Base-by-base conservation (phyloP, 2,329 filamentous ascomycete species). In the Clarireedia paspali region DNA sequence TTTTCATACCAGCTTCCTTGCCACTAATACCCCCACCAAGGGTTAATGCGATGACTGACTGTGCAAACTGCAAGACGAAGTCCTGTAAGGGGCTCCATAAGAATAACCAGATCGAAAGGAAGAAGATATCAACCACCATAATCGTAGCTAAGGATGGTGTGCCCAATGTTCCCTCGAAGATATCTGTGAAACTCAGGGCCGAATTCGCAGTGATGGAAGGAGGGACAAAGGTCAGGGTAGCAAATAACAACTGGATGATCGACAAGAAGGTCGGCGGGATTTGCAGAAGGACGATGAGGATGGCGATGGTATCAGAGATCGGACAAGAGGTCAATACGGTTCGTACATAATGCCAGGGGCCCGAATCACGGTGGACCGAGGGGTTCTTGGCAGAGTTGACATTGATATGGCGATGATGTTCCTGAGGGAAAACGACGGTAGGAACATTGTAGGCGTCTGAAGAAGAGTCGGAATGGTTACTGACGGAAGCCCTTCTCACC, bases 231-330 rank as follows among this genome's bases (percentile, higher is more conserved):
- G 91, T 96, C 69, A 96, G 81, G 62, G 91, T 86, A 63, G 92
- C 91, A 73, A 96, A 97, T 63, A 96, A 81, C 69, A 91, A 86
- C 72, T 96, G 95, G 67, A 96, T 89, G 70, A 90, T 79, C 61
- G 91, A 92, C 66, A 96, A 80, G 57, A 92, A 85, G 66, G 92
- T 85, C 23, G 91, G 89, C 30, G 92, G 91, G 9, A 96, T 83
- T 70, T 95, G 91, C 73, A 96, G 88, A 63, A 97, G 82, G 66
- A 96, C 88, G 73, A 96, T 96, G 71, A 97, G 84, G 67, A 97
- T 96, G 70, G 92, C 91, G 73, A 96, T 89, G 59, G 92, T 96
- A 74, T 97, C 92, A 74, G 90, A 88, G 68, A 96, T 84, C 53
- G 92, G 92, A 67, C 91, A 92, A 52, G 91, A 90, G 67, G 84